Base-by-base conservation (phyloP, 2,329 filamentous ascomycete genomes). In the Paraphaeosphaeria minitans region DNA sequence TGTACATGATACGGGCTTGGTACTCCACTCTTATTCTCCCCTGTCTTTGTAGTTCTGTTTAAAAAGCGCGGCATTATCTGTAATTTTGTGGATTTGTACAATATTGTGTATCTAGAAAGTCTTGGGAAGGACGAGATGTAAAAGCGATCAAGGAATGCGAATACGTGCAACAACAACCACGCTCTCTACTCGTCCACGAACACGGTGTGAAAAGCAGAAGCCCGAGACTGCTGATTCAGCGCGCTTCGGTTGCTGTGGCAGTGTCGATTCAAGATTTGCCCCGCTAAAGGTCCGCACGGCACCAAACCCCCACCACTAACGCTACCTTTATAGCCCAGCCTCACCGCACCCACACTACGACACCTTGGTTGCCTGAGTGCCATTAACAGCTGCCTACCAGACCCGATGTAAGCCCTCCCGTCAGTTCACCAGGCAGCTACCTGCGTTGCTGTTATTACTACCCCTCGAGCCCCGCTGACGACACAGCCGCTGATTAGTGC, bases 1-100 rank as follows among this genome's bases (percentile, higher is more conserved):
- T 69, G 68, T 74, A 72, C 67, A 74, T 67, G 72, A 66, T 71
- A 65, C 68, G 68, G 68, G 67, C 66, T 69, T 66, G 62, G 65
- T 66, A 72, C 74, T 76, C 75, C 73, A 69, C 74, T 76, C 74
- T 66, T 64, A 64, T 72, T 68, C 69, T 67, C 61, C 48, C 55
- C 57, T 67, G 60, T 70, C 60, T 68, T 66, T 56, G 47, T 66
- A 68, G 64, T 65, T 47, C 61, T 60, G 50, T 61, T 62, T 66
- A 66, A 72, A 74, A 71, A 75, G 75, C 73, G 72, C 60, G 63
- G 73, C 71, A 72, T 71, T 68, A 59, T 66, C 56, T 68, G 70
- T 58, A 63, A 59, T 69, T 61, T 57, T 61, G 69, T 71, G 64
- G 59, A 57, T 62, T 66, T 75, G 73, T 75, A 75, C 69, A 64